Base-by-base conservation (phyloP, 2,329 filamentous ascomycete species). In the Periconia digitata region DNA sequence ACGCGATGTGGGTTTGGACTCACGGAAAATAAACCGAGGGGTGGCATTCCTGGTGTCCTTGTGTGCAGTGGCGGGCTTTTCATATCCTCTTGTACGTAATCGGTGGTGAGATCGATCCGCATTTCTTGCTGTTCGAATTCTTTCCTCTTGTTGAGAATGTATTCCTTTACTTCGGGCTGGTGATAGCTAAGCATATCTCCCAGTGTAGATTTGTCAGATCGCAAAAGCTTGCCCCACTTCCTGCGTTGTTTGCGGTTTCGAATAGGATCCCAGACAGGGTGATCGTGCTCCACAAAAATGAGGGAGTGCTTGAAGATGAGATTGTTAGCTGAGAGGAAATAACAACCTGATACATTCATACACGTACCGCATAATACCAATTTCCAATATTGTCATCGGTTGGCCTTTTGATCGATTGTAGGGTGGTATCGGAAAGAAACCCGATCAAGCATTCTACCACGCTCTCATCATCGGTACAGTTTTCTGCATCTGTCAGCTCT, bases 211-310 rank as follows among this genome's bases (percentile, higher is more conserved):
- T 73, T 68, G 1, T 71, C 58, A 3, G 79, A 82, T 45, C 73
- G 68, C 15, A 76, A 59, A 8, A 85, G 69, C 3, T 71, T 71
- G 4, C 83, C 83, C 59, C 84, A 84, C 46, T 81, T 79, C 62
- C 80, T 83, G 23, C 79, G 79, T 5, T 76, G 71, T 58, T 81
- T 82, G 42, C 76, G 75, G 7, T 68, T 78, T 17, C 84, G 75
- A 4, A 85, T 83, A 24, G 79, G 77, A 47, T 86, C 82, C 51
- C 90, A 96, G 67, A 89, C 87, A 12, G 82, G 81, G 67, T 96
- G 92, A 50, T 86, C 79, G 21, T 79, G 75, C 1, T 86, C 83
- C 16, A 96, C 87, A 61, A 86, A 95, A 40, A 96, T 86, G 3
- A 83, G 80, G 0, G 90, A 94, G 70, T 90, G 85, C 58, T 80